Evolutionary conservation across 192 early-diverging fungal genomes (phyloP), one percentile per base, ranked within the genome.

Genomic region (Pilaira anomala): DNA sequence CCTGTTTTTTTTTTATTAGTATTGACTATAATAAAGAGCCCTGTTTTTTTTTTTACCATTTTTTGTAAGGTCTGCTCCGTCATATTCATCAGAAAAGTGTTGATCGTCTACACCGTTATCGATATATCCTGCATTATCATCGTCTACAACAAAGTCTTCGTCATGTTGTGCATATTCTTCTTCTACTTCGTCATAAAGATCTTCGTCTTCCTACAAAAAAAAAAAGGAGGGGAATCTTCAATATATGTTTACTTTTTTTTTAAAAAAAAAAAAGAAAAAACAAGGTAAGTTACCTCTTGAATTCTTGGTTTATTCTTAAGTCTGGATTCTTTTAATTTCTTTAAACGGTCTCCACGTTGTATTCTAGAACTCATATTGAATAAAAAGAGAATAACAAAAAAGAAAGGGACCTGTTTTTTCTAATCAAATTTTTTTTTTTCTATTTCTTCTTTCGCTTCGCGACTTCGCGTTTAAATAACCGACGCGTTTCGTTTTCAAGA

Each of bases 81-180:
- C 73, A 2, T 72, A 76, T 39, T 86, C 82, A 40, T 83, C 78
- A 0, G 81, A 78, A 48, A 67, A 77, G 2, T 30, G 36, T 16
- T 68, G 60, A 39, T 77, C 63, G 16, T 77, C 78, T 18, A 82
- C 74, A 22, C 80, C 85, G 52, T 85, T 71, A 48, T 82, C 83
- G 16, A 68, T 72, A 67, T 91, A 89, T 9, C 83, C 89, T 42
- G 76, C 65, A 18, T 87, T 81, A 54, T 88, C 88, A 48, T 90
- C 87, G 61, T 87, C 85, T 13, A 80, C 80, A 0, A 90, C 81
- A 75, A 87, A 86, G 21, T 85, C 77, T 5, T 58, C 60, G 63
- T 80, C 78, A 19, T 83, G 68, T 26, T 77, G 48, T 44, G 58
- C 24, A 21, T 83, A 73, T 26, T 88, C 87, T 49, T 92, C 87